Percentiles rank a stretch among this genome's conserved stretches.
phyloP scores from a whole-genome alignment of 1,284 basidiomycete genomes.

The Paramarasmius palmivorus region DNA sequence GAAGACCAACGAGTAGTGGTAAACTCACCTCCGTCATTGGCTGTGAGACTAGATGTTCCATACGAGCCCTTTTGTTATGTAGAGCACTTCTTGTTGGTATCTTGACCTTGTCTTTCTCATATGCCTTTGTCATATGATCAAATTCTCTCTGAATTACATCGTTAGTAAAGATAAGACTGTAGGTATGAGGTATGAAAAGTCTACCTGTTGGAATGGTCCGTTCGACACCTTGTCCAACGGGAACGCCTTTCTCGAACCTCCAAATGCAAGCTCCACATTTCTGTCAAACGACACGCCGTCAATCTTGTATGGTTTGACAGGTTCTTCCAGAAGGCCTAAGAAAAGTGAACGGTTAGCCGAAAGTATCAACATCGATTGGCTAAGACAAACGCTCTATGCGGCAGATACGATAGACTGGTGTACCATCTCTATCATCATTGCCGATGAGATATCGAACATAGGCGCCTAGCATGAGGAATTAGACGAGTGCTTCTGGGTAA shows the following conservation, averaged over 20 bases:
- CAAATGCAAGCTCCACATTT: conserved; percentile 71
- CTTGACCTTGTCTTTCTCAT: conserved; percentile 56
- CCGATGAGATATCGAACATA: conserved; percentile 83
- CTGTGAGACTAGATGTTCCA: conserved; percentile 58
- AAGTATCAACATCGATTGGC: conserved; percentile 16
- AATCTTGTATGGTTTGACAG: conserved; percentile 72
- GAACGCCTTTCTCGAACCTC: conserved; percentile 57
- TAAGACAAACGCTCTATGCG: conserved; percentile 66
- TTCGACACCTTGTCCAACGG: conserved; percentile 86
- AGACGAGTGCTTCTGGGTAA: conserved; percentile 7
- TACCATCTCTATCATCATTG: conserved; percentile 42
- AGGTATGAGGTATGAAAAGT: conserved; percentile 25
- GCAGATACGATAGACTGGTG: conserved; percentile 80
- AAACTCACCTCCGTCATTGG: conserved; percentile 73
- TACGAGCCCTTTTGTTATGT: conserved; percentile 63
- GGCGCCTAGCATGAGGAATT: conserved; percentile 47
- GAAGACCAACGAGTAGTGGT: conserved; percentile 5
- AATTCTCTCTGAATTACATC: conserved; percentile 65
- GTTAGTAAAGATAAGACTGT: conserved; percentile 9
- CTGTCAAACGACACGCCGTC: conserved; percentile 63
- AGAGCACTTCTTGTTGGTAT: conserved; percentile 67
- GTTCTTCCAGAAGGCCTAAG: conserved; percentile 50
- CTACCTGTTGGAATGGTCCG: conserved; percentile 55
- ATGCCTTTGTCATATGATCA: conserved; percentile 54
- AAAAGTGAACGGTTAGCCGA: neutral